A percentile compares a stretch with the other conserved stretches of the same genome.
phyloP scores from a whole-genome alignment of 1,139 yeast genomes.

The Blastobotrys proliferans region DNA sequence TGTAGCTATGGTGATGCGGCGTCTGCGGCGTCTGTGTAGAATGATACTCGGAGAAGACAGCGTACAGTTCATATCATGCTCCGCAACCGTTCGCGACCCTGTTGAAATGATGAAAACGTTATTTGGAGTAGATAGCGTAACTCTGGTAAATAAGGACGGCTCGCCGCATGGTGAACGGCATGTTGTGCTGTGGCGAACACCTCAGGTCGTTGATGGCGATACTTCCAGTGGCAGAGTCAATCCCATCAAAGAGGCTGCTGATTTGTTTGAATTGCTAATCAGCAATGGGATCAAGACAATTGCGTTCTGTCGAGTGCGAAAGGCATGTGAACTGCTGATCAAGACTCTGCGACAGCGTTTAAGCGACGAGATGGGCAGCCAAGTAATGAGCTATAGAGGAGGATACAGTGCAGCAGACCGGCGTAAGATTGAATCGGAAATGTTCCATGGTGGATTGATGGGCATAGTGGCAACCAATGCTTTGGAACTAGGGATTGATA shows the following conservation, averaged over 20 bases:
- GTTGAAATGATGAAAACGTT: constrained; percentile 62
- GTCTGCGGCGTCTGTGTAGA: constrained; percentile 61
- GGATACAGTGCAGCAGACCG: constrained; percentile 88
- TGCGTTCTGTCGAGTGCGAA: constrained; percentile 84
- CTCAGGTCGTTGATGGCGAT: constrained; percentile 58
- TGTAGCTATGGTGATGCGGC: constrained; percentile 77
- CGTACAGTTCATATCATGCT: constrained; percentile 75
- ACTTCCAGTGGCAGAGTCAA: constrained; percentile 59
- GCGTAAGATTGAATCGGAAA: constrained; percentile 77
- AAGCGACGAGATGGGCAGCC: constrained; percentile 41
- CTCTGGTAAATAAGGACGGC: constrained; percentile 67
- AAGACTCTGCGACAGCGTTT: constrained; percentile 64
- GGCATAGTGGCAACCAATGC: constrained; percentile 96
- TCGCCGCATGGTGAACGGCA: constrained; percentile 80
- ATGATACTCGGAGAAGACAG: constrained; percentile 49
- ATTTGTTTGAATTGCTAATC: constrained; percentile 61
- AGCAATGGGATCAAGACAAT: constrained; percentile 68
- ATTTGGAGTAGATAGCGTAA: constrained; percentile 52
- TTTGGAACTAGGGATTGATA: constrained; percentile 89
- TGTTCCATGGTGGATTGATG: constrained; percentile 79
- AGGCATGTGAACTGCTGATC: constrained; percentile 82
- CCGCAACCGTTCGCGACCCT: constrained; percentile 86
- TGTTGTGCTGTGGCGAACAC: constrained; percentile 80
- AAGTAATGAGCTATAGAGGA: constrained; percentile 90
- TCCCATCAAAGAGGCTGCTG: constrained; percentile 72